Percentiles rank a stretch among this genome's conserved stretches.
Conservation (phyloP, 495 filamentous ascomycete genomes). For the Penicillium roqueforti region DNA sequence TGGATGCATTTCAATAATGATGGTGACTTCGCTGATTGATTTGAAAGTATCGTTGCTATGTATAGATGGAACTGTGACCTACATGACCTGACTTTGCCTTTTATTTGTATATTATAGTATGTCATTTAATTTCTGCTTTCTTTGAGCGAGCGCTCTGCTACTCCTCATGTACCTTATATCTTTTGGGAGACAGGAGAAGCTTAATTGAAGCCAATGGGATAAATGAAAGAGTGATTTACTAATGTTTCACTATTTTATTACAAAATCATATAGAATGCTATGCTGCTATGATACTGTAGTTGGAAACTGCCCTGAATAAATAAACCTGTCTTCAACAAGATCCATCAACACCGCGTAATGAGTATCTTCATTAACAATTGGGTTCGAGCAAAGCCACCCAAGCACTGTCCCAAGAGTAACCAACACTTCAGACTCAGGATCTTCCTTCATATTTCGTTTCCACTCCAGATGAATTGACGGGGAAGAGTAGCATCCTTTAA, state of each 20-base stretch:
- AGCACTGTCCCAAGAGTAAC: constrained; percentile 30
- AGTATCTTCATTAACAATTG: constrained; percentile 49
- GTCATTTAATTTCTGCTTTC: neutral
- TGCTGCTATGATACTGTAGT: neutral
- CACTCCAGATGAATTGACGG: neutral
- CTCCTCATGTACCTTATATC: neutral
- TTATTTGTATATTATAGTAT: neutral
- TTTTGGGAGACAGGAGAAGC: neutral
- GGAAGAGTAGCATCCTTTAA: neutral
- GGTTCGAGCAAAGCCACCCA: constrained; percentile 44
- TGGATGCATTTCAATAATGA: constrained; percentile 8
- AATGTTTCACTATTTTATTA: neutral
- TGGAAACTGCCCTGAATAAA: constrained; percentile 39
- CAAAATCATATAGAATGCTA: neutral
- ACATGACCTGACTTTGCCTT: neutral
- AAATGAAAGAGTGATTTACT: neutral
- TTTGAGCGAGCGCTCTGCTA: neutral
- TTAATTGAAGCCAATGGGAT: neutral
- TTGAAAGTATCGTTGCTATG: neutral
- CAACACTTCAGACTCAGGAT: constrained; percentile 15
- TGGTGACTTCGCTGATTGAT: constrained; percentile 2
- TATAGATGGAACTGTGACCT: neutral
- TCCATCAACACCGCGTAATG: constrained; percentile 54
- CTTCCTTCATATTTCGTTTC: neutral
- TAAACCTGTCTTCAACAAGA: constrained; percentile 39